Evolutionary conservation across 23 red algal species (phyloP).

Genomic region (Gracilaria caudata): DNA sequence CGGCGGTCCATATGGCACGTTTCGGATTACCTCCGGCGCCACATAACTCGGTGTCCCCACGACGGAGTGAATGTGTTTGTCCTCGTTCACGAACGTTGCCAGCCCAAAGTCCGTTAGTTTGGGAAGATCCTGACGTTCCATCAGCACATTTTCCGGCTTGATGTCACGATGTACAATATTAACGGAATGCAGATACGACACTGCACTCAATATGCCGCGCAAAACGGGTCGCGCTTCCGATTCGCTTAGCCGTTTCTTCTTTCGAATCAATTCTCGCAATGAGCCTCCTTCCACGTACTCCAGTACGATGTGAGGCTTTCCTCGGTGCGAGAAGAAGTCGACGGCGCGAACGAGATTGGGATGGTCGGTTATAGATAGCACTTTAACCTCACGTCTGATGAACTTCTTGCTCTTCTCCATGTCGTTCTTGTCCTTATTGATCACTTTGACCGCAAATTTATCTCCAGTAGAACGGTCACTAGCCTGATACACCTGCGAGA

Average conservation of each 20-base stretch:
- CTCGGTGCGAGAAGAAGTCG: conserved; percentile 78
- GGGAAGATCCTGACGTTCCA: conserved; percentile 49
- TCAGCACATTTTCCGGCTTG: conserved; percentile 87
- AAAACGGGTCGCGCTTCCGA: conserved; percentile 63
- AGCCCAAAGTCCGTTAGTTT: conserved; percentile 89
- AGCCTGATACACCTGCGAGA: conserved; percentile 73
- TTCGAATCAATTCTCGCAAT: conserved; percentile 63
- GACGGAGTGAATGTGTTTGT: conserved; percentile 64
- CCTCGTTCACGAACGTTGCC: conserved; percentile 61
- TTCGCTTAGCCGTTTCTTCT: conserved; percentile 68
- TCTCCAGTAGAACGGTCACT: conserved; percentile 73
- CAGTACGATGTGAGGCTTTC: conserved; percentile 84
- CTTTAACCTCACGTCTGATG: conserved; percentile 85
- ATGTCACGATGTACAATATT: conserved; percentile 91
- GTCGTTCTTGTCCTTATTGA: conserved; percentile 83
- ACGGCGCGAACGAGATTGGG: conserved; percentile 78
- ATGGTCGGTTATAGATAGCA: conserved; percentile 71
- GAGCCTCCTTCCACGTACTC: conserved; percentile 80
- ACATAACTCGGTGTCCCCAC: conserved; percentile 86
- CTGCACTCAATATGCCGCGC: conserved; percentile 71
- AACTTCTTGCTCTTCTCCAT: conserved; percentile 78
- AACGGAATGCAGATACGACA: conserved; percentile 77
- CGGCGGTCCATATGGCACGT: conserved; percentile 76
- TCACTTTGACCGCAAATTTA: conserved; percentile 89
- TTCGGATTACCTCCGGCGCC: conserved; percentile 82